Evolutionary conservation across 2,329 filamentous ascomycete genomes (phyloP).

Genomic region (Microsporum canis): DNA sequence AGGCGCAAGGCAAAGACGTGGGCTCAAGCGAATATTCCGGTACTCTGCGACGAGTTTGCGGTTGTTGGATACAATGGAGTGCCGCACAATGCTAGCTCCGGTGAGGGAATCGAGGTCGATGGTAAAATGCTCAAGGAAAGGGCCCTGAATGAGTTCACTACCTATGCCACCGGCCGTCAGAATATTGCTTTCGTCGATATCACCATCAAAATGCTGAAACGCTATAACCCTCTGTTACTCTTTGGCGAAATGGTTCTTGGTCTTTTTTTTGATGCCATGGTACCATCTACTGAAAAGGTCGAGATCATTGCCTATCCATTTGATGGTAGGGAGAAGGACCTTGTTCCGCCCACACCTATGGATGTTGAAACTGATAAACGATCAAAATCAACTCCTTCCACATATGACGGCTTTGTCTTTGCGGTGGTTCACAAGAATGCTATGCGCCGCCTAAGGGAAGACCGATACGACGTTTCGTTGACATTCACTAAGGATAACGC

Average conservation of each 20-base stretch:
- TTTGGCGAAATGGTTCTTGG: constrained; percentile 57
- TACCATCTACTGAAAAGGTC: constrained; percentile 56
- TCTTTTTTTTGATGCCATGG: constrained; percentile 70
- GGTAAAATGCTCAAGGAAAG: constrained; percentile 64
- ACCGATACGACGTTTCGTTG: constrained; percentile 87
- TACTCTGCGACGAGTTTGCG: constrained; percentile 71
- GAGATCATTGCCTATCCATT: constrained; percentile 78
- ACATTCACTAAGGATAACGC: constrained; percentile 85
- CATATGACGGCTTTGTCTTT: constrained; percentile 86
- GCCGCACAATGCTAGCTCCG: constrained; percentile 27
- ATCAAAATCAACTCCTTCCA: constrained; percentile 43
- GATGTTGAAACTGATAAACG: constrained; percentile 52
- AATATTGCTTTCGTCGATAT: constrained; percentile 88
- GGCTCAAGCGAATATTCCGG: constrained; percentile 60
- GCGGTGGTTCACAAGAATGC: constrained; percentile 87
- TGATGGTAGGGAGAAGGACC: constrained; percentile 75
- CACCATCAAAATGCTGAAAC: constrained; percentile 68
- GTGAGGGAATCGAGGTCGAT: constrained; percentile 7
- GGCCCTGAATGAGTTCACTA: constrained; percentile 71
- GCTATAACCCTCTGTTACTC: constrained; percentile 66
- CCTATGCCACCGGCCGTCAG: constrained; percentile 82
- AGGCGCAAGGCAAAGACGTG: constrained; percentile 67
- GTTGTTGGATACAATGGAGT: constrained; percentile 64
- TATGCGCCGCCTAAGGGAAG: constrained; percentile 82
- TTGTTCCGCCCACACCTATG: constrained; percentile 56